A percentile compares a stretch with the other conserved stretches of the same genome.
These are phyloP conservation scores for Candida sanyaensis DNA, from an alignment of 1,139 yeast genomes.

Conservation along the genomic window DNA sequence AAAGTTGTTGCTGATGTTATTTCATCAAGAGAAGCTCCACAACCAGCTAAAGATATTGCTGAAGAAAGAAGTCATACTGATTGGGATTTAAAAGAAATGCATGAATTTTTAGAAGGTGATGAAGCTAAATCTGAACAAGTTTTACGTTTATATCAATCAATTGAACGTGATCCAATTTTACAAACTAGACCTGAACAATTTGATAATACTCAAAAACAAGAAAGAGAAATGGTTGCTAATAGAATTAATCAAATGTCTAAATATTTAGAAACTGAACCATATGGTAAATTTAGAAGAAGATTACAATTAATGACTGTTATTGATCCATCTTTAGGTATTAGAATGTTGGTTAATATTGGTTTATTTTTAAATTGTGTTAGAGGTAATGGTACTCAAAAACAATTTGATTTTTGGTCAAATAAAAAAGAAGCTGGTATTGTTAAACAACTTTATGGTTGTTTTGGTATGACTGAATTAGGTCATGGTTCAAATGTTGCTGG, in stretches of 20 bases:
- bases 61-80: slow-evolving; percentile 17
- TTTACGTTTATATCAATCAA: slow-evolving; percentile 38
- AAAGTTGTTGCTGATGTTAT: slow-evolving; percentile 12
- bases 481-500: slow-evolving; percentile 96
- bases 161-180: slow-evolving; percentile 53
- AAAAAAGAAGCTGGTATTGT: slow-evolving; percentile 69
- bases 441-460: slow-evolving; percentile 81
- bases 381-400: slow-evolving; percentile 56
- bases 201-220: slow-evolving; percentile 41
- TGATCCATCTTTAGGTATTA: slow-evolving; percentile 52
- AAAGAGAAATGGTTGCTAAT: slow-evolving; percentile 44
- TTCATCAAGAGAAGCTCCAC: slow-evolving; percentile 13
- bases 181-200: slow-evolving; percentile 38
- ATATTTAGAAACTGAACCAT: slow-evolving; percentile 46
- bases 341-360: slow-evolving; percentile 55
- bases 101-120: slow-evolving; percentile 49
- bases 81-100: slow-evolving; percentile 47
- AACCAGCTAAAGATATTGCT: slow-evolving; percentile 15
- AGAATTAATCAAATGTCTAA: slow-evolving; percentile 46
- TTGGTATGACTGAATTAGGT: slow-evolving; percentile 92
- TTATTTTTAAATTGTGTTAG: slow-evolving; percentile 47
- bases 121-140: slow-evolving; percentile 35
- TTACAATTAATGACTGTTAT: slow-evolving; percentile 43
- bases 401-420: slow-evolving; percentile 70
- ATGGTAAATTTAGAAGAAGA: slow-evolving; percentile 37